Conservation (phyloP, 2,329 filamentous ascomycete genomes). For the Beauveria varroae region DNA sequence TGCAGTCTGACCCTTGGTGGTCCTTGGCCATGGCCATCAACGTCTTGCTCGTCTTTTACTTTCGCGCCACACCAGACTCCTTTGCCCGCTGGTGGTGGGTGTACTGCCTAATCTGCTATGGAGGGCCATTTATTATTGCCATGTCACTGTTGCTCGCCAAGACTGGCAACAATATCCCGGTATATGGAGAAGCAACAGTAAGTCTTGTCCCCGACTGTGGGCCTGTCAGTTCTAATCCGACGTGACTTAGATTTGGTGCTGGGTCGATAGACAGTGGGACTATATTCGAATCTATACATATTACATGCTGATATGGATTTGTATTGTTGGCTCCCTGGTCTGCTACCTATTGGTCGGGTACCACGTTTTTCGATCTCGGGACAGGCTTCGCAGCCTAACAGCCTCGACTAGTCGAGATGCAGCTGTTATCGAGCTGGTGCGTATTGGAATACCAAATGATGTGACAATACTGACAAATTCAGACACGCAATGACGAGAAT, state of each 20-base stretch:
- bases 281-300: slow-evolving; percentile 53
- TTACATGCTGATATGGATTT: slow-evolving; percentile 55
- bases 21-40: slow-evolving; percentile 78
- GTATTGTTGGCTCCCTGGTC: slow-evolving; percentile 45
- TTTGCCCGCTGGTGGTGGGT: slow-evolving; percentile 66
- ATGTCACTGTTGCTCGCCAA: slow-evolving; percentile 55
- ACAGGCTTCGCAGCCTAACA: slow-evolving; percentile 46
- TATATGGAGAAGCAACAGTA: slow-evolving; percentile 53
- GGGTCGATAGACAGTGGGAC: slow-evolving; percentile 49
- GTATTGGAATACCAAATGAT: neutral
- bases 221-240: neutral
- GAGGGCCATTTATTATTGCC: slow-evolving; percentile 60
- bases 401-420: slow-evolving; percentile 24
- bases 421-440: slow-evolving; percentile 26
- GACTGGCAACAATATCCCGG: slow-evolving; percentile 25
- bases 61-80: slow-evolving; percentile 53
- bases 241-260: slow-evolving; percentile 49
- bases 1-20: slow-evolving; percentile 71
- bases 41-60: slow-evolving; percentile 64
- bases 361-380: slow-evolving; percentile 51
- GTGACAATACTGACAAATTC: neutral
- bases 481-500: slow-evolving; percentile 14
- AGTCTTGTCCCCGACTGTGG: slow-evolving; percentile 16
- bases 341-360: slow-evolving; percentile 53
- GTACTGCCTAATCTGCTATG: slow-evolving; percentile 65